Evolutionary conservation across 371 early-diverging fungal species (phyloP), one percentile per base, ranked within the genome.

Genomic region (Haplosporangium sp.): DNA sequence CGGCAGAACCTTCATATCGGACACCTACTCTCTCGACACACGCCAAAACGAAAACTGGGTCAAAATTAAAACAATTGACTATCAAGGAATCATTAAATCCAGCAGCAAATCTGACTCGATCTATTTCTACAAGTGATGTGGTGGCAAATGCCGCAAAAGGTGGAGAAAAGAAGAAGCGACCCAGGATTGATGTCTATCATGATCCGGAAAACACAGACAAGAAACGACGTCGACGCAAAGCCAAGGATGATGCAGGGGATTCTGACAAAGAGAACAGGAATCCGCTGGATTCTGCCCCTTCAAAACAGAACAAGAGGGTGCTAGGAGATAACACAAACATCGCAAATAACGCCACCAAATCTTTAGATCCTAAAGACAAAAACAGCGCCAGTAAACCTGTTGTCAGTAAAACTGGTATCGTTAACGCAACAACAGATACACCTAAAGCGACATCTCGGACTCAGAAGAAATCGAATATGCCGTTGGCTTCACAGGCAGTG

Each of bases 221-320:
- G 38, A 76, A 76, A 37, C 42, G 76, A 44, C 50, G 61, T 40
- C 71, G 67, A 11, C 34, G 61, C 20, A 55, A 40, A 20, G 3
- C 15, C 13, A 37, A 37, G 15, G 59, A 9, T 11, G 17, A 64
- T 38, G 66, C 11, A 20, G 63, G 48, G 1, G 76, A 76, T 61
- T 48, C 67, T 4, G 76, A 70, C 59, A 76, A 76, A 55, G 76
- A 76, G 39, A 76, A 76, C 47, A 65, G 55, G 27, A 59, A 76
- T 58, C 76, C 76, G 7, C 34, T 60, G 3, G 74, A 38, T 13
- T 4, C 13, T 7, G 6, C 10, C 3, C 19, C 61, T 4, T 37
- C 61, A 10, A 64, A 59, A 39, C 8, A 47, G 4, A 35, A 10
- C 2, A 63, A 20, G 50, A 47, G 20, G 7, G 74, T 63, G 4